Percentiles rank a stretch among this genome's conserved stretches.
Evolutionary conservation across 176 grass and related monocot species (phyloP).

Genomic region (Puya raimondii): DNA sequence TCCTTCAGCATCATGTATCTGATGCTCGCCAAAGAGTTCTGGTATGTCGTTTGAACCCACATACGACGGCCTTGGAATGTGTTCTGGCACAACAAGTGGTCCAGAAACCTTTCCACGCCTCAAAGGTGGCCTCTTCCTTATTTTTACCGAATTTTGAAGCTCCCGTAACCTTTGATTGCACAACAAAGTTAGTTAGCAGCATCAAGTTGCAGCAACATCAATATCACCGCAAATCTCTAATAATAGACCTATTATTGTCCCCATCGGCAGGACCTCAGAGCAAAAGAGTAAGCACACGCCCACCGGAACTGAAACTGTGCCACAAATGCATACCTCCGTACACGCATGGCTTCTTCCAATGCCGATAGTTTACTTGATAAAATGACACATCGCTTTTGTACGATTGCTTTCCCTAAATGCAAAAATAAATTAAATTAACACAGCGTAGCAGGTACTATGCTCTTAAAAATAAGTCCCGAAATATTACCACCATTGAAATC

Average conservation of each 20-base stretch:
- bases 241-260: not conserved
- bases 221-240: not conserved
- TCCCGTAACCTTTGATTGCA: slow-evolving; percentile 27
- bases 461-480: not conserved
- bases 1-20: slow-evolving; percentile 52
- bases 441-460: not conserved
- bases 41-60: slow-evolving; percentile 44
- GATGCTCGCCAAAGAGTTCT: slow-evolving; percentile 40
- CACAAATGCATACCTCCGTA: slow-evolving; percentile 32
- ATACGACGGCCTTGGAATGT: slow-evolving; percentile 71
- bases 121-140: slow-evolving; percentile 59
- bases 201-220: not conserved
- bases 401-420: slow-evolving; percentile 30
- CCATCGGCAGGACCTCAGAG: not conserved
- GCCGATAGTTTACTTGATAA: slow-evolving; percentile 29
- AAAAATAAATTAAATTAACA: not conserved
- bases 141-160: slow-evolving; percentile 31
- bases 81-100: slow-evolving; percentile 49
- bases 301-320: not conserved
- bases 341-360: slow-evolving; percentile 33
- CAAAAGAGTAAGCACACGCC: not conserved
- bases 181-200: slow-evolving; percentile 8
- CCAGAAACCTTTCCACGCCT: slow-evolving; percentile 61
- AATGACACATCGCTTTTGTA: slow-evolving; percentile 18
- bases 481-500: not conserved